phyloP scores from a whole-genome alignment of 768 basidiomycete genomes.

The Termitomyces bulborhizus region DNA sequence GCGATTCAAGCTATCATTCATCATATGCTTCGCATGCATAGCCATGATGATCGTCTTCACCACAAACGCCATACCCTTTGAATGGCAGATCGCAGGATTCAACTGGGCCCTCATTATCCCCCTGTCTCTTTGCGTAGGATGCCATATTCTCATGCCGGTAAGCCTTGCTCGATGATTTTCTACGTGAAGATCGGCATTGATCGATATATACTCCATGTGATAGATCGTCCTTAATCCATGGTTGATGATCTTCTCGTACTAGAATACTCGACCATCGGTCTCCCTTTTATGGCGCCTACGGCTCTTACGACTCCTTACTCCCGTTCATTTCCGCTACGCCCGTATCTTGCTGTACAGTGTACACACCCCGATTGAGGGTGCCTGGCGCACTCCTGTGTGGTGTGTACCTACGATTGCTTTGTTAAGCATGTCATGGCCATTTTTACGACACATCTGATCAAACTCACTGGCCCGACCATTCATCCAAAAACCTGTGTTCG shows the following conservation, averaged over 20 bases:
- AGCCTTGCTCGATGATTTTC: conserved; percentile 16
- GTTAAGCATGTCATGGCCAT: neutral
- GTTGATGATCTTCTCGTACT: conserved; percentile 77
- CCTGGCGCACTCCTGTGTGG: neutral
- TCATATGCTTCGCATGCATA: conserved; percentile 53
- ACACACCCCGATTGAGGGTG: neutral
- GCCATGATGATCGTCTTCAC: conserved; percentile 59
- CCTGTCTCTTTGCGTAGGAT: conserved; percentile 58
- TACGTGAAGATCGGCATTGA: neutral
- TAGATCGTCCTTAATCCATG: conserved; percentile 79
- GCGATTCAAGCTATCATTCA: conserved; percentile 72
- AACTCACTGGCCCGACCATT: neutral
- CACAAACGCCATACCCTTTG: conserved; percentile 47
- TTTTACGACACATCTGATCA: neutral
- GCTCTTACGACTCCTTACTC: neutral
- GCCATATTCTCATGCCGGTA: conserved; percentile 69
- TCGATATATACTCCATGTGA: conserved; percentile 1
- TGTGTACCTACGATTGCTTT: neutral
- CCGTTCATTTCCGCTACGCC: neutral
- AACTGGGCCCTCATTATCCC: conserved; percentile 75
- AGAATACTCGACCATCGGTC: neutral
- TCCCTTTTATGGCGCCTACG: neutral
- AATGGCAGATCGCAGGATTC: conserved; percentile 59
- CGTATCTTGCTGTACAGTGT: neutral
- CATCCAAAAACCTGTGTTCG: neutral